Percentiles rank a stretch among this genome's conserved stretches.
phyloP scores from a whole-genome alignment of 2,329 filamentous ascomycete genomes.

The Neophaeococcomyces mojaviensis region DNA sequence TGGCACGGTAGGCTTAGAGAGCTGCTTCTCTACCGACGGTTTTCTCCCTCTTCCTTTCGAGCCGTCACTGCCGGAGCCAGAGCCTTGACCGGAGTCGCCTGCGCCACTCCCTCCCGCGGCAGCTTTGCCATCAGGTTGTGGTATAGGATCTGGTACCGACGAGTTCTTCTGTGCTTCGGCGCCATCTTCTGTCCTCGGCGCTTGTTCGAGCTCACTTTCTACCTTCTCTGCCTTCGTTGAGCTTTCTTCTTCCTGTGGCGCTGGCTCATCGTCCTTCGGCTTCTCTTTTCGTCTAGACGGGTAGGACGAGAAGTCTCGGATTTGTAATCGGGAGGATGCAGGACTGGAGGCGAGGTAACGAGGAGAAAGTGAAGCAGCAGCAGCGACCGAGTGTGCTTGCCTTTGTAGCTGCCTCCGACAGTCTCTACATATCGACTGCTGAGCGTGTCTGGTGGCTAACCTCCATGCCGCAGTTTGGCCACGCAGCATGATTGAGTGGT shows the following conservation, averaged over 20 bases:
- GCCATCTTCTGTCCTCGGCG: constrained; percentile 29
- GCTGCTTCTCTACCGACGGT: constrained; percentile 58
- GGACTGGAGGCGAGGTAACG: neutral
- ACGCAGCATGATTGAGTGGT: constrained; percentile 48
- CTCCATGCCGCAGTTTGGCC: constrained; percentile 60
- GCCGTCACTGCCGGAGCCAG: constrained; percentile 45
- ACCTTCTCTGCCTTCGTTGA: constrained; percentile 41
- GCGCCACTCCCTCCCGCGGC: constrained; percentile 32
- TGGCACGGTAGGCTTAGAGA: constrained; percentile 82
- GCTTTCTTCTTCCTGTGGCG: constrained; percentile 29
- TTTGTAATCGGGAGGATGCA: constrained; percentile 19
- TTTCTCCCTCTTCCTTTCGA: constrained; percentile 63
- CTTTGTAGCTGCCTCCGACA: constrained; percentile 19
- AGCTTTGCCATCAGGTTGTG: constrained; percentile 41
- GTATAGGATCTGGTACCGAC: constrained; percentile 28
- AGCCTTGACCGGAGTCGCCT: constrained; percentile 36
- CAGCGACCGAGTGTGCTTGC: constrained; percentile 5
- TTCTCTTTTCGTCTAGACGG: constrained; percentile 50
- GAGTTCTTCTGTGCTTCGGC: constrained; percentile 40
- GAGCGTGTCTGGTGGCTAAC: constrained; percentile 48
- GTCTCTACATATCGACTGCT: constrained; percentile 28
- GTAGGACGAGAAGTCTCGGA: constrained; percentile 39
- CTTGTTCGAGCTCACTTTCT: constrained; percentile 32
- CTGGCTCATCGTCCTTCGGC: constrained; percentile 37
- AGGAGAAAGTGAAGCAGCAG: constrained; percentile 8